Conservation (phyloP, 2,329 filamentous ascomycete species). For the Cercospora sojina region DNA sequence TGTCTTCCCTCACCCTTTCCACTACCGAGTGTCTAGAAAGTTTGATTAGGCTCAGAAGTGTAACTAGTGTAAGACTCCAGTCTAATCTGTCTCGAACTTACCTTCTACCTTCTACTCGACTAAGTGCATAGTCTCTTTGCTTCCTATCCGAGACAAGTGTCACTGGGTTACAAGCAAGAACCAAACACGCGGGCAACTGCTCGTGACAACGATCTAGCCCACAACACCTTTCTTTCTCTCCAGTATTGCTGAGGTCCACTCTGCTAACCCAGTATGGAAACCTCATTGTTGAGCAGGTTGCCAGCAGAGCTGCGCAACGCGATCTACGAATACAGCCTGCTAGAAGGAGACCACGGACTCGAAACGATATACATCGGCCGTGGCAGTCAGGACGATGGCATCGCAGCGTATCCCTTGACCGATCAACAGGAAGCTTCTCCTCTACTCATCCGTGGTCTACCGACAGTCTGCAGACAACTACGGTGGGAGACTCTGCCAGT, state of each 20-base stretch:
- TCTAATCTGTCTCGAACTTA: not conserved
- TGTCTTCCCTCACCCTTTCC: not conserved
- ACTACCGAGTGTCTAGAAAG: not conserved
- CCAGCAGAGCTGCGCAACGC: constrained; percentile 20
- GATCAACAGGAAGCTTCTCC: not conserved
- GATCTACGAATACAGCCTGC: constrained; percentile 23
- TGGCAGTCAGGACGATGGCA: not conserved
- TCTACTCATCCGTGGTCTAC: constrained; percentile 18
- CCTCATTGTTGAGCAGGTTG: not conserved
- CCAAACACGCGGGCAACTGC: not conserved
- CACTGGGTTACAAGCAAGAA: not conserved
- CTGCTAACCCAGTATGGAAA: not conserved
- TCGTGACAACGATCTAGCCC: not conserved
- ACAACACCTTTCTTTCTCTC: not conserved
- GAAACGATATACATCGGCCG: constrained; percentile 19
- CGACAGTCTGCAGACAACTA: constrained; percentile 20
- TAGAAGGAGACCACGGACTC: constrained; percentile 11
- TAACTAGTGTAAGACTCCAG: not conserved
- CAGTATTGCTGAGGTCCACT: not conserved
- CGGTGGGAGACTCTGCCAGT: constrained; percentile 23
- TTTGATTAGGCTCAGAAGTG: not conserved
- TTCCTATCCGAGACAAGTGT: not conserved
- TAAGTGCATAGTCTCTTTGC: not conserved
- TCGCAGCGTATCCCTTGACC: not conserved
- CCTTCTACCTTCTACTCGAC: not conserved